Conservation (phyloP, 1,284 basidiomycete species). For the Ustilago tritici region DNA sequence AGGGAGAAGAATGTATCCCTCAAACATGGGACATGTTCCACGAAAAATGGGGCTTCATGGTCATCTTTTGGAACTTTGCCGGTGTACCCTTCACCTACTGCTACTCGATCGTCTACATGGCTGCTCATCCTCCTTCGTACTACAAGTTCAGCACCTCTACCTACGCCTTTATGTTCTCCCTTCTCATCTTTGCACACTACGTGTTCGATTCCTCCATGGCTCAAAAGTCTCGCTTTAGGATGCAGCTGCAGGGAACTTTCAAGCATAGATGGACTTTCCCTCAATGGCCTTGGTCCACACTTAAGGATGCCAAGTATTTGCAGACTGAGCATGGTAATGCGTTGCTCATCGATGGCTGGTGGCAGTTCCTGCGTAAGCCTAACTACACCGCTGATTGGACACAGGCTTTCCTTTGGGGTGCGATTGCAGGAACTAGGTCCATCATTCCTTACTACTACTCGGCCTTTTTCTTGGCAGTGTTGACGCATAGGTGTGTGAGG, state of each 20-base stretch:
- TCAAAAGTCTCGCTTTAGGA: conserved; percentile 97
- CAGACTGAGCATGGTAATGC: conserved; percentile 95
- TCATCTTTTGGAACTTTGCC: conserved; percentile 82
- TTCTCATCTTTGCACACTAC: conserved; percentile 60
- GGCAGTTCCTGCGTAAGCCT: conserved; percentile 75
- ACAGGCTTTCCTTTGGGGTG: conserved; percentile 84
- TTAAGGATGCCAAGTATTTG: conserved; percentile 89
- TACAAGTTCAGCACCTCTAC: conserved; percentile 86
- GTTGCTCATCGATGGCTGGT: conserved; percentile 86
- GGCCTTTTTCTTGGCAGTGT: conserved; percentile 63
- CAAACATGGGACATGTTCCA: conserved; percentile 83
- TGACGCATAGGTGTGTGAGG: conserved; percentile 65
- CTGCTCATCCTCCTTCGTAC: conserved; percentile 86
- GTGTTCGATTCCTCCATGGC: conserved; percentile 92
- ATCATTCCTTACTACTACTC: conserved; percentile 88
- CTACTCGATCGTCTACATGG: conserved; percentile 96
- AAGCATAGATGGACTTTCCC: conserved; percentile 86
- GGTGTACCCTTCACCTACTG: conserved; percentile 78
- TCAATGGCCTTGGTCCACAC: conserved; percentile 85
- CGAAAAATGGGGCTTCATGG: conserved; percentile 70
- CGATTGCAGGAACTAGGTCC: conserved; percentile 83
- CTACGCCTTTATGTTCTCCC: conserved; percentile 74
- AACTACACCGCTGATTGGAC: conserved; percentile 80
- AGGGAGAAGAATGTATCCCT: conserved; percentile 87
- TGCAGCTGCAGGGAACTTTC: conserved; percentile 88